Conservation (phyloP, 192 early-diverging fungal species). For the Coemansia sp. region DNA sequence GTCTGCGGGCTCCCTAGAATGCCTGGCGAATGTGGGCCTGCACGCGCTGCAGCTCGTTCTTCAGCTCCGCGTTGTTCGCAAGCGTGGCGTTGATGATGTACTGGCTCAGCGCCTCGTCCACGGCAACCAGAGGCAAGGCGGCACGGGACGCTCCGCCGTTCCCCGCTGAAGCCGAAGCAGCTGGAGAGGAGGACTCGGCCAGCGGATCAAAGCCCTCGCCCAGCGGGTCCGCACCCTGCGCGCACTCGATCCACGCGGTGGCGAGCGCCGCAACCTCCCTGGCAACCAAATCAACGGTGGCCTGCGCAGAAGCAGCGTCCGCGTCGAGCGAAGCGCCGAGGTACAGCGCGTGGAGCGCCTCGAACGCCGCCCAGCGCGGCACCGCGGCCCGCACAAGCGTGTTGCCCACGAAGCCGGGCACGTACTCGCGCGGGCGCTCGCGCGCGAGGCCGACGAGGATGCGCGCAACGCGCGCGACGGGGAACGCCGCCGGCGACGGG, state of each 20-base stretch:
- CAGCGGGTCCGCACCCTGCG: not conserved
- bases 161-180: not conserved
- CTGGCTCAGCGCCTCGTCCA: constrained; percentile 54
- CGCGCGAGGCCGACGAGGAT: constrained; percentile 21
- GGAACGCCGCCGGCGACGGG: constrained; percentile 48
- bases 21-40: constrained; percentile 47
- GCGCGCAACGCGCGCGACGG: constrained; percentile 16
- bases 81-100: constrained; percentile 50
- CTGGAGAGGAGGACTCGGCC: not conserved
- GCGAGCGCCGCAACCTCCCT: constrained; percentile 31
- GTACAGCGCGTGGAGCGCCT: constrained; percentile 34
- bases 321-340: not conserved
- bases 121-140: constrained; percentile 34
- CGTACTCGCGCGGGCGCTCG: constrained; percentile 17
- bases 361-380: constrained; percentile 38
- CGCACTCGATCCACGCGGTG: constrained; percentile 22
- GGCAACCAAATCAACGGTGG: constrained; percentile 16
- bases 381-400: constrained; percentile 15
- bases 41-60: constrained; percentile 39
- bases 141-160: not conserved
- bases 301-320: not conserved
- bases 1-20: constrained; percentile 17
- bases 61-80: constrained; percentile 30
- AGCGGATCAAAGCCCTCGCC: too few relatives aligned
- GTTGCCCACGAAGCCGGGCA: constrained; percentile 12